phyloP scores from a whole-genome alignment of 108 stramenopile species.

The Aurantiochytrium sp. region DNA sequence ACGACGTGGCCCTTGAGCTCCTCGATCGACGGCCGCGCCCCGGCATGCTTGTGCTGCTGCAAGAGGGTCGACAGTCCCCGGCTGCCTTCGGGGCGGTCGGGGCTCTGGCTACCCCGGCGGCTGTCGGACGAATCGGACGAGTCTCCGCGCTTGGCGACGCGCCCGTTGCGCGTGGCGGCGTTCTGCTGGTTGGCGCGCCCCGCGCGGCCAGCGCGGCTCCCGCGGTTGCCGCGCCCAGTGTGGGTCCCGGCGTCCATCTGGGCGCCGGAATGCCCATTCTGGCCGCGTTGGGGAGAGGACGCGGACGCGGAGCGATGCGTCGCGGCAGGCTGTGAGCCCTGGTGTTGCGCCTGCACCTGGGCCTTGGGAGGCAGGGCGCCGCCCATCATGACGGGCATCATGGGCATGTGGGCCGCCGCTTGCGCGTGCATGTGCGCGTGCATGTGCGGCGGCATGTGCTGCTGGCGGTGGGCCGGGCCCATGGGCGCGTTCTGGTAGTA shows the following conservation, averaged over 20 bases:
- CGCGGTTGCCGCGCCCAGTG: too few species aligned
- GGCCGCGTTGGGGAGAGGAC: too few species aligned
- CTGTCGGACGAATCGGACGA: too few species aligned
- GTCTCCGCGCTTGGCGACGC: too few species aligned
- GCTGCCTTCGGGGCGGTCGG: background rate
- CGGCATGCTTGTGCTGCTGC: conserved; percentile 5
- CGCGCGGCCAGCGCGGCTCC: too few species aligned
- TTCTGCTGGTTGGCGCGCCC: too few species aligned
- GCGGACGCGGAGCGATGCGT: background rate
- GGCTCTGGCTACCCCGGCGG: background rate
- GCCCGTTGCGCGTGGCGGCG: too few species aligned
- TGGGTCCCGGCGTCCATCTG: too few species aligned
- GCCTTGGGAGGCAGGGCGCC: background rate
- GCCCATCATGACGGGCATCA: background rate
- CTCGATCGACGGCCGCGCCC: background rate
- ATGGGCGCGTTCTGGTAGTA: background rate
- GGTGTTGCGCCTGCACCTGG: background rate
- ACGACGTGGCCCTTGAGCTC: background rate
- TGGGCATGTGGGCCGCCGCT: too few species aligned
- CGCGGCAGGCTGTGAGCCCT: background rate
- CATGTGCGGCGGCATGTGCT: too few species aligned
- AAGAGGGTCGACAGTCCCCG: background rate
- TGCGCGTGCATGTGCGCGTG: background rate
- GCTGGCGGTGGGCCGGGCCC: background rate
- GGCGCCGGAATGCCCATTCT: too few species aligned